A percentile compares a stretch with the other conserved stretches of the same genome.
Evolutionary conservation across 2,329 filamentous ascomycete species (phyloP).

Genomic region (Cytospora piceicola): DNA sequence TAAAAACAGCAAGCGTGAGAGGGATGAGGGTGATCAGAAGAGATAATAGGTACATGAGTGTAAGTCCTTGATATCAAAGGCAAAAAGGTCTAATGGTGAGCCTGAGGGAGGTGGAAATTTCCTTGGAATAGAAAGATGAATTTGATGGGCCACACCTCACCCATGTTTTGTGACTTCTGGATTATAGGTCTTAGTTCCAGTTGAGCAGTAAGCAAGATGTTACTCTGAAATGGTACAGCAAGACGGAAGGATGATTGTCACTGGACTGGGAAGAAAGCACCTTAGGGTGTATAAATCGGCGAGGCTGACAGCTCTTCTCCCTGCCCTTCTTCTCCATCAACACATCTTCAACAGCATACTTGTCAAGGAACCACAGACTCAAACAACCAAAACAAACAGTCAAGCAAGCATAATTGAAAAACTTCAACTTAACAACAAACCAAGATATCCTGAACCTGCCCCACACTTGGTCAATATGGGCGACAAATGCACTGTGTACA

Average conservation of each 20-base stretch:
- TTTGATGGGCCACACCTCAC: background rate
- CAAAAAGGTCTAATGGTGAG: no score
- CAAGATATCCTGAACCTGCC: background rate
- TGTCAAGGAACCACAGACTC: no score
- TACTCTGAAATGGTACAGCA: background rate
- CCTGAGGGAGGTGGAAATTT: no score
- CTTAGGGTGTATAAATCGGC: background rate
- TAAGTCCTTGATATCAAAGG: no score
- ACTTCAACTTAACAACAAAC: background rate
- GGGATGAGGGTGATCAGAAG: no score
- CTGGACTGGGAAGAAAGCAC: background rate
- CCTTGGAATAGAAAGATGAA: no score
- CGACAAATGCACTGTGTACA: background rate
- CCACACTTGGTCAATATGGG: background rate
- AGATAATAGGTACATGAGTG: no score
- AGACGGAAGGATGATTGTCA: background rate
- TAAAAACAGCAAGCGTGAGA: no score
- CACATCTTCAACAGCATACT: background rate
- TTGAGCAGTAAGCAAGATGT: background rate
- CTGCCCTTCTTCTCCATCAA: background rate
- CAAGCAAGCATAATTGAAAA: background rate
- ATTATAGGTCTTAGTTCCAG: background rate
- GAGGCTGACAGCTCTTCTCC: background rate
- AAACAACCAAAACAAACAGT: background rate
- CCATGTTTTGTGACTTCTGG: background rate